Evolutionary conservation across 176 grass and related monocot species (phyloP), one percentile per base, ranked within the genome.

Genomic region (Metroxylon sagu): DNA sequence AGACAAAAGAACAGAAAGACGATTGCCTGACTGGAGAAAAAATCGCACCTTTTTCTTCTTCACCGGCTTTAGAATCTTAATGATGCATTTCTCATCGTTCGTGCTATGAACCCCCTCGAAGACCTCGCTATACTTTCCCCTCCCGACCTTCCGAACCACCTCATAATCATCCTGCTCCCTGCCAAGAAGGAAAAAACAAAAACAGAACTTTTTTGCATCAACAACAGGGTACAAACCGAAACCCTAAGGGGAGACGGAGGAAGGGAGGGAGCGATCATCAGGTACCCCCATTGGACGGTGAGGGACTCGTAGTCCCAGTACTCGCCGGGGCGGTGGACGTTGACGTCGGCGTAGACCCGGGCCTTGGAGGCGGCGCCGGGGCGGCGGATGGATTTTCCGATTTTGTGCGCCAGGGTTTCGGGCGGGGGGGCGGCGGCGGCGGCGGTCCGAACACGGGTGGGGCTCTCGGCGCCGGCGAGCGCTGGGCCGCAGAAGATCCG

Each of bases 301-400:
- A 98, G 87, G 19, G 81, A 72, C 67, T 98, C 93, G 74, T 98
- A 92, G 75, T 98, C 93, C 84, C 87, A 98, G 78, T 91, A 98
- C 30, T 92, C 88, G 30, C 74, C 68, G 55, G 88, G 84, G 53
- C 64, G 74, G 31, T 82, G 66, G 14, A 81, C 61, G 77, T 98
- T 98, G 58, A 74, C 78, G 60, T 92, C 84, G 29, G 81, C 70
- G 72, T 88, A 83, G 67, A 83, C 80, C 53, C 81, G 80, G 18
- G 87, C 81, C 50, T 85, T 56, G 18, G 87, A 92, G 51, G 73
- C 25, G 25, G 73, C 71, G n/a, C 67, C 87, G 18, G 73, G 84
- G 26, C 71, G 84, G 56, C 82, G 84, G 54, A 61, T 62, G 59
- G 84, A 75, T 51, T 86, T 79, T 0, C 78, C 60, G 56, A 92